Percentiles rank a stretch among this genome's conserved stretches.
Evolutionary conservation across 768 basidiomycete genomes (phyloP).

Genomic region (Lactarius hengduanensis): DNA sequence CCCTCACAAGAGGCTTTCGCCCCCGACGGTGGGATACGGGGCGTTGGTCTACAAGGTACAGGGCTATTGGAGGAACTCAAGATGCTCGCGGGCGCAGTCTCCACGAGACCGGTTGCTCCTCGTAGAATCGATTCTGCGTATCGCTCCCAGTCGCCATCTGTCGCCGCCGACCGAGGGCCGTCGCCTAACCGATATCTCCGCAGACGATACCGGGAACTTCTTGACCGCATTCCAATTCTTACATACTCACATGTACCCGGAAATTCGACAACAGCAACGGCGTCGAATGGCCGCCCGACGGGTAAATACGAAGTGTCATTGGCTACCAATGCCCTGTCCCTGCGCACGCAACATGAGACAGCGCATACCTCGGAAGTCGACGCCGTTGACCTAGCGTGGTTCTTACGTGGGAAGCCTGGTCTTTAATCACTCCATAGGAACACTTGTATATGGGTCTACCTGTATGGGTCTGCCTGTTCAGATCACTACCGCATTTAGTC

Average conservation of each 20-base stretch:
- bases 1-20: constrained; percentile 24
- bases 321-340: constrained; percentile 35
- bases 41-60: constrained; percentile 44
- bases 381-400: constrained; percentile 40
- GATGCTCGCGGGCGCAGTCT: constrained; percentile 41
- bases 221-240: constrained; percentile 61
- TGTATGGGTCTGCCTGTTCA: background rate
- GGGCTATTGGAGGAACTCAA: constrained; percentile 48
- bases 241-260: constrained; percentile 25
- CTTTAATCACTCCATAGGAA: background rate
- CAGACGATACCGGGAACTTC: constrained; percentile 57
- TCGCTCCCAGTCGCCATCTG: background rate
- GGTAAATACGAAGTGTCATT: constrained; percentile 37
- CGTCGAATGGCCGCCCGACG: background rate
- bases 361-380: constrained; percentile 31
- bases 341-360: constrained; percentile 6
- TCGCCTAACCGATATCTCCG: constrained; percentile 37
- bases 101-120: constrained; percentile 24
- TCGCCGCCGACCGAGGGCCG: background rate
- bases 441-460: background rate
- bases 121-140: constrained; percentile 16
- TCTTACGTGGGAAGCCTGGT: constrained; percentile 21
- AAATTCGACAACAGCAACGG: constrained; percentile 3
- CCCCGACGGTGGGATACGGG: constrained; percentile 35
- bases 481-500: background rate